Conservation (phyloP, 164 flowering plant species). For the Vitis rupestris region DNA sequence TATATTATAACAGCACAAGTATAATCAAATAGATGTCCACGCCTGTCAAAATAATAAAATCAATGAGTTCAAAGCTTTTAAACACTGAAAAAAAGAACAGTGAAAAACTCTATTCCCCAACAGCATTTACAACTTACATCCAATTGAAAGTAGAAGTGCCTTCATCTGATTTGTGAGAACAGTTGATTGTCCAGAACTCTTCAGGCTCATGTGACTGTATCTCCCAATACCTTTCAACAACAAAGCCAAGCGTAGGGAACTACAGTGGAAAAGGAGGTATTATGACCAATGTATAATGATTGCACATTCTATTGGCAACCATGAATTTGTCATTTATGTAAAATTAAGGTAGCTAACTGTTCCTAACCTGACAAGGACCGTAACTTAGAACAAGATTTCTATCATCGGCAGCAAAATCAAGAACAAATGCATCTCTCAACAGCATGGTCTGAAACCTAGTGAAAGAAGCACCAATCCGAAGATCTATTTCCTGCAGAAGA, state of each 20-base stretch:
- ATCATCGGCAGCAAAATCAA: constrained; percentile 61
- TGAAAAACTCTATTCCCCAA: background rate
- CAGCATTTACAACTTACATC: constrained; percentile 53
- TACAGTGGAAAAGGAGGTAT: constrained; percentile 24
- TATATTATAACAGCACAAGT: constrained; percentile 74
- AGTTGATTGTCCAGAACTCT: constrained; percentile 91
- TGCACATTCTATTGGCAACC: background rate
- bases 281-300: background rate
- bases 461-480: constrained; percentile 97
- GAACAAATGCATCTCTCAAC: constrained; percentile 69
- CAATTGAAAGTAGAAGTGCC: constrained; percentile 77
- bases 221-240: constrained; percentile 97
- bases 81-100: background rate
- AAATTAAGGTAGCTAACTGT: background rate
- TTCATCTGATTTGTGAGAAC: constrained; percentile 81
- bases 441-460: constrained; percentile 98
- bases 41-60: constrained; percentile 44
- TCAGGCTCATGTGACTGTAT: constrained; percentile 94
- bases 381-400: constrained; percentile 78
- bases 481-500: constrained; percentile 80
- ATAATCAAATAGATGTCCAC: constrained; percentile 92
- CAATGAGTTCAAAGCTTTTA: background rate
- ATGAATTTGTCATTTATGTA: background rate
- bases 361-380: constrained; percentile 94
- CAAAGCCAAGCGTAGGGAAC: constrained; percentile 97